phyloP scores from a whole-genome alignment of 331 rosid genomes.

The Stylosanthes scabra region DNA sequence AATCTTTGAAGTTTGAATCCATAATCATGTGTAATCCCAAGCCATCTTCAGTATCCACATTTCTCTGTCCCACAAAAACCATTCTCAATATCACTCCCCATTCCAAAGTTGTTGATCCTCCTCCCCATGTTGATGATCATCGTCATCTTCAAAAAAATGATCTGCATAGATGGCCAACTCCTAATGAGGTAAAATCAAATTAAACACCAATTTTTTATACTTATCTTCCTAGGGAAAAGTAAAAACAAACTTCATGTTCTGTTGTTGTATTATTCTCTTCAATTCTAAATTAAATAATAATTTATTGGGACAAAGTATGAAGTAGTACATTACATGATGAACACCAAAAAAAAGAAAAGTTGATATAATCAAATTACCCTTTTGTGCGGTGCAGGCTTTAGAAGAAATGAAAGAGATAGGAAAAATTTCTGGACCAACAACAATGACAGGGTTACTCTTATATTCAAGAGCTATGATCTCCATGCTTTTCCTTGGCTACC shows the following conservation, averaged over 20 bases:
- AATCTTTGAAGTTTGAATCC: background rate
- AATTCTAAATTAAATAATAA: background rate
- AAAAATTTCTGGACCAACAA: conserved; percentile 82
- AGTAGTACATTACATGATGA: too few relatives aligned
- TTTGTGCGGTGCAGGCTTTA: conserved; percentile 57
- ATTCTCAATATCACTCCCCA: conserved; percentile 49
- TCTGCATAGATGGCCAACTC: conserved; percentile 83
- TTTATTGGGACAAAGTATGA: too few relatives aligned
- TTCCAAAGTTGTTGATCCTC: conserved; percentile 42
- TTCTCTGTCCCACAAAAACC: conserved; percentile 60
- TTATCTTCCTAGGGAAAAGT: background rate
- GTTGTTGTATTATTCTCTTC: too few relatives aligned
- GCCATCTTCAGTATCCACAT: conserved; percentile 67
- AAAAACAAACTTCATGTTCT: too few relatives aligned
- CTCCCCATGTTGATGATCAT: conserved; percentile 18
- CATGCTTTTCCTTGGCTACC: conserved; percentile 93
- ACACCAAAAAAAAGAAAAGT: background rate
- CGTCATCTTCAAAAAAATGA: conserved; percentile 54
- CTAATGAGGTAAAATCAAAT: conserved; percentile 69
- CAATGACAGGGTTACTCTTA: conserved; percentile 75
- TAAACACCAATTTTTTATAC: background rate
- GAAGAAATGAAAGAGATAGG: conserved; percentile 88
- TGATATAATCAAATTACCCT: background rate
- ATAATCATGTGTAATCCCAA: conserved; percentile 70
- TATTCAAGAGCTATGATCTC: conserved; percentile 98